Percentiles rank a stretch among this genome's conserved stretches.
phyloP scores from a whole-genome alignment of 176 grass and related monocot species.

The Cymbopogon citratus region DNA sequence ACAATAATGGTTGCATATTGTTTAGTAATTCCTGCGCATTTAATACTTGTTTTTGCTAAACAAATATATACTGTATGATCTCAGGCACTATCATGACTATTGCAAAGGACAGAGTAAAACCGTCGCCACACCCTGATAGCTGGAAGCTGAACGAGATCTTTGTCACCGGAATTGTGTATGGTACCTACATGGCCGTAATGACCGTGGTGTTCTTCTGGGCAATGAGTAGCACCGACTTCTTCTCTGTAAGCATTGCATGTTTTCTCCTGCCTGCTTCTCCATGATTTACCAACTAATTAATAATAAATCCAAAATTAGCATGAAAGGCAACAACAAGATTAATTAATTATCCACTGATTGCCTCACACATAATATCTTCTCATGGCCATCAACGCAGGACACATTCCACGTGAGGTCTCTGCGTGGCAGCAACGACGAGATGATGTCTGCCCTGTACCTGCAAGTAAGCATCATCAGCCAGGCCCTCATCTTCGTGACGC shows the following conservation, averaged over 20 bases:
- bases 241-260: slow-evolving; percentile 37
- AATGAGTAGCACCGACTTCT: slow-evolving; percentile 74
- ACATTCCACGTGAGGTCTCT: slow-evolving; percentile 61
- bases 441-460: slow-evolving; percentile 89
- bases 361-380: too few species aligned
- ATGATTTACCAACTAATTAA: neutral
- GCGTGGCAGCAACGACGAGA: slow-evolving; percentile 25
- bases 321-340: neutral
- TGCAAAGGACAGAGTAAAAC: slow-evolving; percentile 80
- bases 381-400: slow-evolving; percentile 18
- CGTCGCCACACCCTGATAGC: slow-evolving; percentile 82
- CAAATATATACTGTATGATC: too few species aligned
- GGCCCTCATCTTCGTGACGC: slow-evolving; percentile 94
- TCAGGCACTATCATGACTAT: slow-evolving; percentile 97
- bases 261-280: too few species aligned
- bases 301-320: neutral
- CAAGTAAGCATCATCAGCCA: slow-evolving; percentile 99
- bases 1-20: too few species aligned
- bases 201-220: slow-evolving; percentile 90
- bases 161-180: slow-evolving; percentile 68
- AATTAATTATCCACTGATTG: too few species aligned
- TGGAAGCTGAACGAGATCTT: slow-evolving; percentile 95
- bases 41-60: too few species aligned
- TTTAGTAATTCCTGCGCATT: too few species aligned
- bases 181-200: slow-evolving; percentile 75